phyloP scores from a whole-genome alignment of 371 early-diverging fungal species.

The Haplosporangium sp. region DNA sequence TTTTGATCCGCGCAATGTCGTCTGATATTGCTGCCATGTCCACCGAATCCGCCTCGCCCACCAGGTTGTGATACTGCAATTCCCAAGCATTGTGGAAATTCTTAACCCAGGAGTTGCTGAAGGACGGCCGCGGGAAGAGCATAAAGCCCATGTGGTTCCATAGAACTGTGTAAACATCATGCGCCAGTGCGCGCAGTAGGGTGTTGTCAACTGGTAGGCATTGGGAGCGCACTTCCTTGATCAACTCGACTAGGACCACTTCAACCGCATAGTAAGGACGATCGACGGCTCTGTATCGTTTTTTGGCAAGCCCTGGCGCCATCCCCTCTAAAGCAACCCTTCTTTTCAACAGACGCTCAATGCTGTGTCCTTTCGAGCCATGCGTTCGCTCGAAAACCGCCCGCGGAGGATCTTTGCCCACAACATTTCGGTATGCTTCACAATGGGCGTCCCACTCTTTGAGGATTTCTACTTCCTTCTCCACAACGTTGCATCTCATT shows the following conservation, averaged over 20 bases:
- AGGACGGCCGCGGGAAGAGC: background rate
- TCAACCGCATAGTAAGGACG: constrained; percentile 3
- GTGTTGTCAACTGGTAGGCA: background rate
- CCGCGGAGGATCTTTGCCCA: too few species aligned
- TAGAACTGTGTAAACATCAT: background rate
- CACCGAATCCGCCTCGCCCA: constrained; percentile 5
- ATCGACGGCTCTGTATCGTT: background rate
- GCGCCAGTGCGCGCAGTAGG: background rate
- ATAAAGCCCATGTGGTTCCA: background rate
- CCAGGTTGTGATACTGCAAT: background rate
- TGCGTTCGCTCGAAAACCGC: too few species aligned
- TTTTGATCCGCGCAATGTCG: background rate
- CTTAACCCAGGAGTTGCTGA: background rate
- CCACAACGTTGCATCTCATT: too few species aligned
- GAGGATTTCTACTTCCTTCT: too few species aligned
- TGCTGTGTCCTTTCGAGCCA: too few species aligned
- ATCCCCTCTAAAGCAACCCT: too few species aligned
- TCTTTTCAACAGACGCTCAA: too few species aligned
- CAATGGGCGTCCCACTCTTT: too few species aligned
- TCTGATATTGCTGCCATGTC: background rate
- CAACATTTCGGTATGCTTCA: too few species aligned
- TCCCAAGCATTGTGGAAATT: background rate
- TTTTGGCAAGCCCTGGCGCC: too few species aligned
- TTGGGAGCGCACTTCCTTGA: background rate
- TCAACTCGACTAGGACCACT: background rate